These are phyloP conservation scores for Fusarium brachygibbosum DNA, from an alignment of 2,329 filamentous ascomycete species.

Conservation along the genomic window DNA sequence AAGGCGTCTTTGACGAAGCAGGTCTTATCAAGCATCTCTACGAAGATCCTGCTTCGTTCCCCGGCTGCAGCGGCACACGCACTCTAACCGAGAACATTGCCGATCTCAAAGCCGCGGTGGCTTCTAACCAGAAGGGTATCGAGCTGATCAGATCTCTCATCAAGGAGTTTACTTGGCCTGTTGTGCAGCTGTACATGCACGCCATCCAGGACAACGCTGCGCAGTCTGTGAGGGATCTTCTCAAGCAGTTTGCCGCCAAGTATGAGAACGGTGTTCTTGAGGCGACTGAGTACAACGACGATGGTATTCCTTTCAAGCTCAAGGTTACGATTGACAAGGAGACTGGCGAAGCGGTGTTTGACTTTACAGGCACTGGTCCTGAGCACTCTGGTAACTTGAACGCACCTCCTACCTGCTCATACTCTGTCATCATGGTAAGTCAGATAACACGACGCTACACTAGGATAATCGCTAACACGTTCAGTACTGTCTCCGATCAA, in stretches of 20 bases:
- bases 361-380: slow-evolving; percentile 51
- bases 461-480: background rate
- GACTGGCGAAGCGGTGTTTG: slow-evolving; percentile 80
- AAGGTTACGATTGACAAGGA: slow-evolving; percentile 80
- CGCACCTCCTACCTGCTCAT: slow-evolving; percentile 48
- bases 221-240: slow-evolving; percentile 77
- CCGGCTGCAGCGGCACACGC: slow-evolving; percentile 67
- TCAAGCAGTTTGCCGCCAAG: slow-evolving; percentile 77
- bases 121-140: slow-evolving; percentile 88
- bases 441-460: rapidly evolving
- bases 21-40: slow-evolving; percentile 72
- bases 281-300: slow-evolving; percentile 87
- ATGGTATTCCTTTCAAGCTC: slow-evolving; percentile 82
- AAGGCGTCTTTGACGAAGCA: slow-evolving; percentile 55
- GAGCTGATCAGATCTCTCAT: slow-evolving; percentile 80
- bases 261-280: slow-evolving; percentile 79
- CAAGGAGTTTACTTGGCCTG: slow-evolving; percentile 80
- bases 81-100: slow-evolving; percentile 87
- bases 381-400: slow-evolving; percentile 52
- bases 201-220: slow-evolving; percentile 87
- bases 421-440: slow-evolving; percentile 51
- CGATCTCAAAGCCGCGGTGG: slow-evolving; percentile 87
- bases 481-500: slow-evolving; percentile 51
- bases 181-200: slow-evolving; percentile 86
- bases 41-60: slow-evolving; percentile 41